Percentiles rank a stretch among this genome's conserved stretches.
phyloP scores from a whole-genome alignment of 768 basidiomycete genomes.

The Serendipita sp. region DNA sequence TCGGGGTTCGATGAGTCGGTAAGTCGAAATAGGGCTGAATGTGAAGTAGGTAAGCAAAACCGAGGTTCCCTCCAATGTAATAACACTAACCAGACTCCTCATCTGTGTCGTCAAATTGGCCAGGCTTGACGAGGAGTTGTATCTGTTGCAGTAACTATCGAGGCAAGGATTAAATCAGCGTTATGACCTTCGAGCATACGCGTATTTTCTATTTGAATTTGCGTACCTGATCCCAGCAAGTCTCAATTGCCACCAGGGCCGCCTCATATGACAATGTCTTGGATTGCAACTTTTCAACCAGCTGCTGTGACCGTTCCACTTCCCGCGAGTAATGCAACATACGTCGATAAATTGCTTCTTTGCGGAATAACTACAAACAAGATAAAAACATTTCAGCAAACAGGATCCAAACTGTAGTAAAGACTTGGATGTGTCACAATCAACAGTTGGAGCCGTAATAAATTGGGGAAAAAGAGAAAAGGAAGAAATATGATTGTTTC shows the following conservation, averaged over 20 bases:
- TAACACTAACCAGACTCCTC: background rate
- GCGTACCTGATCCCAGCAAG: conserved; percentile 64
- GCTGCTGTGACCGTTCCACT: conserved; percentile 43
- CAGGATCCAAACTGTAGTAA: background rate
- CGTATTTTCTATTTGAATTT: background rate
- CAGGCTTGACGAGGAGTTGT: background rate
- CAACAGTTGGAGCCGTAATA: conserved; percentile 8
- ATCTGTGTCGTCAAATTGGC: background rate
- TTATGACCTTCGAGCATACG: too few species aligned
- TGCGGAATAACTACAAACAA: conserved; percentile 46
- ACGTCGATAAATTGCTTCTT: conserved; percentile 70
- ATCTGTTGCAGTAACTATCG: background rate
- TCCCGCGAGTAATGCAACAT: conserved; percentile 74
- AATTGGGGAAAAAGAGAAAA: background rate
- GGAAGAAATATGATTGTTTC: conserved; percentile 1
- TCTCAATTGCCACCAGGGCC: conserved; percentile 53
- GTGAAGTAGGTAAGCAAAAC: background rate
- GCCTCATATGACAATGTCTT: conserved; percentile 52
- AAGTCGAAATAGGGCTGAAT: background rate
- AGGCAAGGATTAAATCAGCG: background rate
- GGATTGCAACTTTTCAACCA: conserved; percentile 47
- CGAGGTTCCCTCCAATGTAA: background rate
- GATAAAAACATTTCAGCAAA: conserved; percentile 5
- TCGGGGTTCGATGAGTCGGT: background rate
- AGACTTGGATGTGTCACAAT: background rate